phyloP scores from a whole-genome alignment of 2,329 filamentous ascomycete species.

The Mollisiaceae sp. region DNA sequence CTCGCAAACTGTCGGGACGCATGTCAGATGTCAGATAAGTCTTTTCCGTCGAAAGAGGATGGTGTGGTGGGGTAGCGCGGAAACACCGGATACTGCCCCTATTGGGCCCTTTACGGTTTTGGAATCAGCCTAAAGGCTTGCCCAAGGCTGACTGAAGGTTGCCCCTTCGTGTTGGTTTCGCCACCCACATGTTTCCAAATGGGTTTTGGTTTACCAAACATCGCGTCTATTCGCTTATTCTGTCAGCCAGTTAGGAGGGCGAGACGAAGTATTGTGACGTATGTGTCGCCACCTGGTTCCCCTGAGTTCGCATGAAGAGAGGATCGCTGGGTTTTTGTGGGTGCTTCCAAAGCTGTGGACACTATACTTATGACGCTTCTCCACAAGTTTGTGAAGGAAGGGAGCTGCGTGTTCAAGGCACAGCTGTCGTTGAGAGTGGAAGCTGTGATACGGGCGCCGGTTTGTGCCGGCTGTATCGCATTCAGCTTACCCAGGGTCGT shows the following conservation, averaged over 20 bases:
- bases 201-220: neutral
- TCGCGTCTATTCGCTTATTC: conserved; percentile 9
- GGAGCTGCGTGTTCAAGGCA: neutral
- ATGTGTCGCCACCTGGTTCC: conserved; percentile 1
- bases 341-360: neutral
- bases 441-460: neutral
- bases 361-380: neutral
- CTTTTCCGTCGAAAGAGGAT: neutral
- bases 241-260: conserved; percentile 3
- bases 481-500: neutral
- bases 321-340: neutral
- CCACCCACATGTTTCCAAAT: neutral
- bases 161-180: neutral
- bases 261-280: neutral
- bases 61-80: neutral
- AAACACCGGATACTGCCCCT: neutral
- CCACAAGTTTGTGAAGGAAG: neutral
- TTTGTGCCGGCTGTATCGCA: neutral
- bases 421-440: neutral
- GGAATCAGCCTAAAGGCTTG: neutral
- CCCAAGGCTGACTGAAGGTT: conserved; percentile 7
- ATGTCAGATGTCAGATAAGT: conserved; percentile 8
- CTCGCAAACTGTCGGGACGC: neutral
- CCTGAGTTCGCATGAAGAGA: neutral
- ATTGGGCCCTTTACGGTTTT: neutral